Base-by-base conservation (phyloP, 805 yeast species). In the Yarrowia divulgata region DNA sequence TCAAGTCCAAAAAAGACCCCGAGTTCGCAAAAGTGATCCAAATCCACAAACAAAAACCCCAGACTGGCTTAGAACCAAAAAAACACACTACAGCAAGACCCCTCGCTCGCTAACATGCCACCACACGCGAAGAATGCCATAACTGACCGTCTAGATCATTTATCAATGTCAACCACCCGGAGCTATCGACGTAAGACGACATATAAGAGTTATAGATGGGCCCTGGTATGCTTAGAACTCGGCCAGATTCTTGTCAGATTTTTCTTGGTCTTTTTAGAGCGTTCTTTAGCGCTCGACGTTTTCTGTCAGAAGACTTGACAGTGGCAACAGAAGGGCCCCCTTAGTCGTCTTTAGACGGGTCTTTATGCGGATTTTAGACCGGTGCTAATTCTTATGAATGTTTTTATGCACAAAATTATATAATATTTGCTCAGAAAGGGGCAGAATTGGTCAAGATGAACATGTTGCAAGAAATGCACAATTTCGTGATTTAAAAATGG, bases 121-220 rank as follows among this genome's bases (percentile, higher is more conserved):
- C 34, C 35, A 54, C 42, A 54, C 19, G 43, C 45, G 60, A 54
- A 54, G 60, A 39, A 39, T 37, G 60, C 45, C 60, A 54, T 54
- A 54, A 39, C 60, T 54, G 42, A 8, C 43, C 45, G 60, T 23
- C 60, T 54, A 54, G 60, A 54, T 54, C 60, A 54, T 54, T 54
- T 54, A 54, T 54, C 60, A 54, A 19, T 3, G 19, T 54, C 45
- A 14, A 14, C 34, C 12, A 9, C 45, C 60, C 60, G 45, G 19
- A 54, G 45, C 60, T 54, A 54, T 39, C 32, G 42, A 3, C 23
- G 8, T n/a, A 9, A 16, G 5, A 54, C 14, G 7, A 19, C 45
- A 35, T 39, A 39, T 39, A 39, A 4, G 14, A 16, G 19, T 39
- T 39, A 54, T 54, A 54, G 60, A 54, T 54, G 60, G 23, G 60